Evolutionary conservation across 768 basidiomycete genomes (phyloP), one percentile per base, ranked within the genome.

Genomic region (Coprinopsis sp.): DNA sequence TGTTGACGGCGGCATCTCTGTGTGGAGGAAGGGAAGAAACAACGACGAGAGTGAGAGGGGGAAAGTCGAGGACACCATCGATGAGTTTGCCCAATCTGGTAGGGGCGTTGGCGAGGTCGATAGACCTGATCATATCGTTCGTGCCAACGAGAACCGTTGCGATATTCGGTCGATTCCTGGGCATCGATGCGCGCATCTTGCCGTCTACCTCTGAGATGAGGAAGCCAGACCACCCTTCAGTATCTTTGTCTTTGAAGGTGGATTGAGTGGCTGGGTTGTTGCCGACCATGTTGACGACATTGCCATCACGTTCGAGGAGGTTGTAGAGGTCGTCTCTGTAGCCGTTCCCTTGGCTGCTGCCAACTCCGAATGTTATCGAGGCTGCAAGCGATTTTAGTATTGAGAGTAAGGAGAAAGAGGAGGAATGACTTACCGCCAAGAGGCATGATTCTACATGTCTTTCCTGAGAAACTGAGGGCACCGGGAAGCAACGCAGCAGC

Each of bases 151-250:
- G 41, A 28, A 43, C 11, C 5, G 41, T 43, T 4, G 18, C 41
- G 28, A 43, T 43, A 18, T 43, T 43, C 8, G 41, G 41, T 4
- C 41, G 23, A 18, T 43, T 27, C 27, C 22, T 30, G 41, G 41
- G 41, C 41, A 43, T 43, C 4, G 41, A 43, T 11, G n/a, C 13
- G 23, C 41, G 41, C 41, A 43, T 43, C 41, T 43, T 43, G n/a
- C 16, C 41, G 6, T 10, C 41, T 10, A 43, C 41, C 12, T 30
- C 22, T 23, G 12, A 23, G 27, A 43, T 43, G 25, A 11, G 27
- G 25, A 6, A 30, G n/a, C 41, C 27, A 18, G 41, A 21, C 41
- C 41, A 43, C 30, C 41, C 41, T 21, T 43, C 41, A 12, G 41
- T 43, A 28, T 43, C 41, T 13, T 6, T 23, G 24, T 40, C 38